Evolutionary conservation across 345 rosid genomes (phyloP).

Genomic region (Rhodamnia argentea): DNA sequence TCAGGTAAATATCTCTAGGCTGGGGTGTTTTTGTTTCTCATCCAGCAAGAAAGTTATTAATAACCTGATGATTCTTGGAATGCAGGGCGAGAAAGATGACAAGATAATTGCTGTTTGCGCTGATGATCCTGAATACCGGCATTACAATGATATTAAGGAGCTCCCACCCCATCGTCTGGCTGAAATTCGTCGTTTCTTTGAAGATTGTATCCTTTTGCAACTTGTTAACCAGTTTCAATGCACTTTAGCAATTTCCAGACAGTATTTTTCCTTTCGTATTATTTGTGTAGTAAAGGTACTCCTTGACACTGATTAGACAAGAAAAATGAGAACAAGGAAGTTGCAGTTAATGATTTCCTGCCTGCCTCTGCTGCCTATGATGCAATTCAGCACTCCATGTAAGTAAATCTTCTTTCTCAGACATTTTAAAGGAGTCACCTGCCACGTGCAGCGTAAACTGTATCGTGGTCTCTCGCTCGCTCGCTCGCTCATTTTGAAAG

Average conservation of each 20-base stretch:
- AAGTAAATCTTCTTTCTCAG: slow-evolving; percentile 10
- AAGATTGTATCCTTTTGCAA: slow-evolving; percentile 61
- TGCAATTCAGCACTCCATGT: slow-evolving; percentile 91
- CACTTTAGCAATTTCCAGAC: neutral
- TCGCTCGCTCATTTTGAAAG: neutral
- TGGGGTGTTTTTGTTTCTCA: neutral
- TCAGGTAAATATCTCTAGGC: slow-evolving; percentile 37
- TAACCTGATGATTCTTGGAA: neutral
- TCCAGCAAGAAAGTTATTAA: neutral
- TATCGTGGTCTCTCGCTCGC: neutral
- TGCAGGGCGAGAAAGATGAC: slow-evolving; percentile 98
- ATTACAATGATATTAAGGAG: slow-evolving; percentile 83
- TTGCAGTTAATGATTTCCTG: slow-evolving; percentile 89
- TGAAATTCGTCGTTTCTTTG: slow-evolving; percentile 98
- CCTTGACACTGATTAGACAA: slow-evolving; percentile 50
- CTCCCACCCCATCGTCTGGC: slow-evolving; percentile 97
- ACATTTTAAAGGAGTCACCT: neutral
- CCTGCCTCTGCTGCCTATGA: slow-evolving; percentile 68
- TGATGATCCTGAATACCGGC: slow-evolving; percentile 95
- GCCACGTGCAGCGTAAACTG: neutral
- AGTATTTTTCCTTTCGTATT: neutral
- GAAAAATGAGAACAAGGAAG: slow-evolving; percentile 99
- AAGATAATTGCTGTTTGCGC: slow-evolving; percentile 98
- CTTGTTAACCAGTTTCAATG: neutral
- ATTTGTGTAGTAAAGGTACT: neutral